These are phyloP conservation scores for Effrenium voratum DNA, from an alignment of 73 alveolate species.

Conservation along the genomic window DNA sequence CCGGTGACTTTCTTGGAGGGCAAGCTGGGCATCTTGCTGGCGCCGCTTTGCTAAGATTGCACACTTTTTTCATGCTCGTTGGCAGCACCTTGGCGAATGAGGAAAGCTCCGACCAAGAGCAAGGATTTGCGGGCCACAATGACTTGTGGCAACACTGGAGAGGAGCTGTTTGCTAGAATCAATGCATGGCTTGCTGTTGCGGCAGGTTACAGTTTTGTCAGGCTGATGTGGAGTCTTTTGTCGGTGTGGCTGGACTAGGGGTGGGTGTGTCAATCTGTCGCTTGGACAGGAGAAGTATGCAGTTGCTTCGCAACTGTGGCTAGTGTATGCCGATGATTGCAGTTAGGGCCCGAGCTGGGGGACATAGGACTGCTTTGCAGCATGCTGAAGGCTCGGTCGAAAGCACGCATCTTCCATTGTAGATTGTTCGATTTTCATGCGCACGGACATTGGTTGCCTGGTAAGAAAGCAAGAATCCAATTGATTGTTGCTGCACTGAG, in stretches of 20 bases:
- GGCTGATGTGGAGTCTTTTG: too few relatives aligned
- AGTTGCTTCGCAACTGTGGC: slow-evolving; percentile 75
- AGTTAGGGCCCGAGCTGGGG: not conserved
- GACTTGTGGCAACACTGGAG: slow-evolving; percentile 68
- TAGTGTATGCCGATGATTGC: slow-evolving; percentile 55
- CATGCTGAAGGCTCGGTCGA: too few relatives aligned
- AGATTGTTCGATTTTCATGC: not conserved
- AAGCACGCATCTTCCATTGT: not conserved
- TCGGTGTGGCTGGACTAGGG: too few relatives aligned
- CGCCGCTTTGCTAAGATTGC: slow-evolving; percentile 19
- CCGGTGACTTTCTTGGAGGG: not conserved
- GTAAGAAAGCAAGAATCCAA: not conserved
- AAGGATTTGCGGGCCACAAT: slow-evolving; percentile 81
- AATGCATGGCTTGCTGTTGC: too few relatives aligned
- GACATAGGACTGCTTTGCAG: not conserved
- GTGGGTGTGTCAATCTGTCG: not conserved
- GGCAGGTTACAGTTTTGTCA: not conserved
- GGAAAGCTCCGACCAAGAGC: slow-evolving; percentile 91
- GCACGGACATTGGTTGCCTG: too few relatives aligned
- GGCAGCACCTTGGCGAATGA: not conserved
- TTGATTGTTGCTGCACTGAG: not conserved
- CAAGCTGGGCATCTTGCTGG: slow-evolving; percentile 69
- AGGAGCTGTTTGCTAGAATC: too few relatives aligned
- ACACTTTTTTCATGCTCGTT: not conserved
- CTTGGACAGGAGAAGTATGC: slow-evolving; percentile 42